Base-by-base conservation (phyloP, 192 early-diverging fungal species). In the Umbelopsis ramanniana region DNA sequence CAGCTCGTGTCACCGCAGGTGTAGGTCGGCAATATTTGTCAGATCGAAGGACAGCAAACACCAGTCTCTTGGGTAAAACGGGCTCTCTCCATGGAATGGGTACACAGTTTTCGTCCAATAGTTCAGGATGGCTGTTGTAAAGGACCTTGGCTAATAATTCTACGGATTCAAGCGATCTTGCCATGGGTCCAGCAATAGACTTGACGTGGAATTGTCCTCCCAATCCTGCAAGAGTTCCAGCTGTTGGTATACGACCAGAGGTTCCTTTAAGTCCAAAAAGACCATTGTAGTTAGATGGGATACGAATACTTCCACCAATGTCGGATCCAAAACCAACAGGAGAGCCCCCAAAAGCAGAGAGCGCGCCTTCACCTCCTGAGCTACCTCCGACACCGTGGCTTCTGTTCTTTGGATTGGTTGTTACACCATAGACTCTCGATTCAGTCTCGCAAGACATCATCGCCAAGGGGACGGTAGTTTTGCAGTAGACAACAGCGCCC, bases 41-140 rank as follows among this genome's bases (percentile, higher is more conserved):
- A 37, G 9, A 37, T 35, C 33, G 23, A 22, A 63, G 11, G 4
- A 63, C 57, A n/a, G 15, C 57, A 63, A 63, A 63, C 6, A 63
- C 57, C 11, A 63, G 24, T 37, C 37, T 63, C 57, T 63, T 29
- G 57, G 29, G 33, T 6, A 63, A 3, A 63, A 26, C 33, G 14
- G 57, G 57, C 17, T 63, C 57, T 63, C 57, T 35, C 57, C 57
- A 63, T 63, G 57, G 57, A 11, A 63, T 29, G 35, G 57, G 57
- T 14, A 63, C 57, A 29, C 26, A n/a, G 17, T 11, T 37, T 8
- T 63, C 15, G 15, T 63, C 57, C 57, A 63, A 0, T 26, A 63
- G 17, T 35, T 63, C 57, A n/a, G 57, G 57, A 29, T 63, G 0
- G 57, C 33, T 29, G 12, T 63, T 33, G 57, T 37, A 63, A 6